Conservation (phyloP, 257 asterid genomes). For the Echium plantagineum region DNA sequence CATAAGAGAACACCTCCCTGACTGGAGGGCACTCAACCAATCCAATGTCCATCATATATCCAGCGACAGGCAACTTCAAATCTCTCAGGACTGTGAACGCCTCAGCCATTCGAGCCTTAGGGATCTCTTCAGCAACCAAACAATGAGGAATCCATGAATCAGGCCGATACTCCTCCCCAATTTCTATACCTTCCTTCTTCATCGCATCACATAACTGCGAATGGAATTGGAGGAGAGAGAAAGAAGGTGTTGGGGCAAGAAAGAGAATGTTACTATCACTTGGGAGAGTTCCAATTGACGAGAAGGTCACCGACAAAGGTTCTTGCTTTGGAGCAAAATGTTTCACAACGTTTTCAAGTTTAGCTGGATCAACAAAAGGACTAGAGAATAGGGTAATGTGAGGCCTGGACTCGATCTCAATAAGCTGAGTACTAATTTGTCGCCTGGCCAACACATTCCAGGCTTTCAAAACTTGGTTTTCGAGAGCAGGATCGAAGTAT, state of each 20-base stretch:
- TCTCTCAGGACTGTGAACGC: constrained; percentile 76
- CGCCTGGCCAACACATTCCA: constrained; percentile 93
- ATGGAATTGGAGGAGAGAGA: constrained; percentile 75
- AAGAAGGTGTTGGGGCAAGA: constrained; percentile 71
- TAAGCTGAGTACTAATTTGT: constrained; percentile 81
- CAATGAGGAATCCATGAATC: constrained; percentile 83
- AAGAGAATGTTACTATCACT: constrained; percentile 53
- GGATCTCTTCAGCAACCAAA: constrained; percentile 78
- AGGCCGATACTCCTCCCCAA: constrained; percentile 60
- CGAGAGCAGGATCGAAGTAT: constrained; percentile 91
- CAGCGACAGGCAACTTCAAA: constrained; percentile 73
- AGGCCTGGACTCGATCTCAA: constrained; percentile 90
- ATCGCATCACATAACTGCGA: constrained; percentile 64
- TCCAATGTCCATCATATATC: constrained; percentile 72
- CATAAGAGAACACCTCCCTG: constrained; percentile 64
- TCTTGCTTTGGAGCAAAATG: constrained; percentile 60
- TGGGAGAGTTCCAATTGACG: constrained; percentile 77
- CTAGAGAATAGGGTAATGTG: constrained; percentile 63
- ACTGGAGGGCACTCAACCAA: constrained; percentile 84
- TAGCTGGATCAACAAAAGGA: constrained; percentile 46
- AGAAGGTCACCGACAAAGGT: constrained; percentile 58
- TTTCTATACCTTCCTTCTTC: constrained; percentile 71
- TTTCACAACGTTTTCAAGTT: constrained; percentile 54
- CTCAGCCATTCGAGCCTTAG: constrained; percentile 72
- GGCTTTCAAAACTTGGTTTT: constrained; percentile 62